phyloP scores from a whole-genome alignment of 257 asterid species.

The Thymus mandschuricus region DNA sequence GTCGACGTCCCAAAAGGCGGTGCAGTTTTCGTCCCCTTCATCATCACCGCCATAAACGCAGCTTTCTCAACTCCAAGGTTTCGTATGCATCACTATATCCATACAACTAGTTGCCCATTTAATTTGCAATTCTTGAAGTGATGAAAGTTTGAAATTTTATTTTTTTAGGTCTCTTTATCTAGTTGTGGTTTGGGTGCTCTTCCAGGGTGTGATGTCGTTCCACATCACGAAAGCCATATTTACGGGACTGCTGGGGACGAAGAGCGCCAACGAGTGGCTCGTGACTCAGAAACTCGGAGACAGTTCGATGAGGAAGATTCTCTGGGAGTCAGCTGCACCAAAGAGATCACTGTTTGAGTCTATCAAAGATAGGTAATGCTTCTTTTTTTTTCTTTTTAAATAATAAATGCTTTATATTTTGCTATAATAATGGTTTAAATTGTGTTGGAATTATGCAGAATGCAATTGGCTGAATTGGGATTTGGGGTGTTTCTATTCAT shows the following conservation, averaged over 20 bases:
- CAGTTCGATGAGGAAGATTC: conserved; percentile 40
- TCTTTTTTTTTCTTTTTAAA: not conserved
- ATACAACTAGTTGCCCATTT: not conserved
- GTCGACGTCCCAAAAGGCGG: conserved; percentile 63
- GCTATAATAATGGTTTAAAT: not conserved
- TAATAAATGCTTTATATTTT: too few relatives aligned
- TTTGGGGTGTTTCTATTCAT: conserved; percentile 39
- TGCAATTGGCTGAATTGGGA: conserved; percentile 41
- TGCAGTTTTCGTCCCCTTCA: conserved; percentile 39
- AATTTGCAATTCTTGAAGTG: not conserved
- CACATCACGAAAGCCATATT: conserved; percentile 61
- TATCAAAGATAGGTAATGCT: conserved; percentile 41
- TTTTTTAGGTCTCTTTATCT: conserved; percentile 59
- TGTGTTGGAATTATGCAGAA: conserved; percentile 27
- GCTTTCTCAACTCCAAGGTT: conserved; percentile 69
- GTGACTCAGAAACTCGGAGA: conserved; percentile 75
- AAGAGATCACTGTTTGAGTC: conserved; percentile 37
- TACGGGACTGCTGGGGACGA: conserved; percentile 54
- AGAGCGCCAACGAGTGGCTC: conserved; percentile 66
- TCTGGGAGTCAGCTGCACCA: conserved; percentile 23
- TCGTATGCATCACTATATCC: not conserved
- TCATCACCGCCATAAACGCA: conserved; percentile 53
- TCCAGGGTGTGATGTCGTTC: conserved; percentile 65
- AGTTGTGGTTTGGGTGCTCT: conserved; percentile 61
- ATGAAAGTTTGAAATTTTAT: not conserved